These are phyloP conservation scores for Didymella segeticola DNA, from an alignment of 2,329 filamentous ascomycete species.

Conservation along the genomic window DNA sequence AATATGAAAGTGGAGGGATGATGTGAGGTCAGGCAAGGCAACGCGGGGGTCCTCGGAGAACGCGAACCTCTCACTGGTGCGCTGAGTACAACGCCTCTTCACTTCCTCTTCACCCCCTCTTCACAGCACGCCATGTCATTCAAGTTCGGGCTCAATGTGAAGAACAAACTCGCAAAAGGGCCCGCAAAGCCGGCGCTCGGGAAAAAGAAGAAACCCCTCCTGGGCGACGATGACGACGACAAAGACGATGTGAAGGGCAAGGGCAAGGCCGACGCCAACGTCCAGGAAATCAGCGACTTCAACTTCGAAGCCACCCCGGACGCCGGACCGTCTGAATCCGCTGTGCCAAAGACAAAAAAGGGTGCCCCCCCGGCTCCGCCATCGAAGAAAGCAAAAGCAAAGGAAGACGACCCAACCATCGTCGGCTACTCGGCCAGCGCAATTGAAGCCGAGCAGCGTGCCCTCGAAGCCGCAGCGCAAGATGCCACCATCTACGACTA, in stretches of 20 bases:
- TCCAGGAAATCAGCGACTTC: slow-evolving; percentile 63
- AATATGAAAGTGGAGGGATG: not conserved
- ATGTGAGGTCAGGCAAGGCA: not conserved
- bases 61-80: slow-evolving; percentile 36
- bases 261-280: slow-evolving; percentile 42
- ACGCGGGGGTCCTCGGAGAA: slow-evolving; percentile 37
- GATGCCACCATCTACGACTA: slow-evolving; percentile 86
- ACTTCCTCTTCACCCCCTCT: slow-evolving; percentile 1
- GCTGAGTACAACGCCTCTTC: no score
- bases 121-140: slow-evolving; percentile 47
- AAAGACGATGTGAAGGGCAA: slow-evolving; percentile 57
- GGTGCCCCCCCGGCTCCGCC: slow-evolving; percentile 41
- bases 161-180: slow-evolving; percentile 58
- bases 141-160: slow-evolving; percentile 65
- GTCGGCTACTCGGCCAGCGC: slow-evolving; percentile 71
- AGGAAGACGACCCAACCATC: slow-evolving; percentile 44
- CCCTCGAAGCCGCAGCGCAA: slow-evolving; percentile 68
- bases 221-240: slow-evolving; percentile 60
- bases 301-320: slow-evolving; percentile 63
- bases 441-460: slow-evolving; percentile 67
- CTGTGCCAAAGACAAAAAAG: slow-evolving; percentile 48
- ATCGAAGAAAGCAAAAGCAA: slow-evolving; percentile 47
- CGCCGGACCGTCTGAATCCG: slow-evolving; percentile 29
- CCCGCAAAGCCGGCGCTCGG: slow-evolving; percentile 30
- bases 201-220: slow-evolving; percentile 28